Percentiles rank a stretch among this genome's conserved stretches.
Conservation (phyloP, 768 basidiomycete species). For the Chalciporus chontae region DNA sequence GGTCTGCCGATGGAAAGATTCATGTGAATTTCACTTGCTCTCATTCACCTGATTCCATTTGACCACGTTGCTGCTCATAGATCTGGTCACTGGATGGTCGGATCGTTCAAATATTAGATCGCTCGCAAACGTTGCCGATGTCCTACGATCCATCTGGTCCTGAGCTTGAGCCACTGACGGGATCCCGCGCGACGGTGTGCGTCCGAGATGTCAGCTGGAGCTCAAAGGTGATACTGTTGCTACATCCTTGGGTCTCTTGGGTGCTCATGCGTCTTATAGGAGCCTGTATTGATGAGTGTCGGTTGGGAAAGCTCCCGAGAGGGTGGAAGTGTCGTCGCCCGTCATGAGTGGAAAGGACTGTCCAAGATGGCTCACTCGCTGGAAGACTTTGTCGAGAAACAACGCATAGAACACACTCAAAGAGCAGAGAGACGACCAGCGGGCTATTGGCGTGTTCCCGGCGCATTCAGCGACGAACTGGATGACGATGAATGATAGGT, state of each 20-base stretch:
- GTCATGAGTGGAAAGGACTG: constrained; percentile 96
- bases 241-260: neutral
- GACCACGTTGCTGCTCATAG: constrained; percentile 35
- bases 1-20: constrained; percentile 79
- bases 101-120: constrained; percentile 80
- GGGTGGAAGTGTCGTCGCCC: constrained; percentile 75
- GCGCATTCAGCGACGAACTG: constrained; percentile 25
- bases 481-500: constrained; percentile 13
- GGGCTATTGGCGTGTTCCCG: constrained; percentile 21
- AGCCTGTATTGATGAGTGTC: constrained; percentile 89
- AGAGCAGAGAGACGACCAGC: constrained; percentile 7
- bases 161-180: constrained; percentile 37
- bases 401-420: constrained; percentile 33
- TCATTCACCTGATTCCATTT: constrained; percentile 1
- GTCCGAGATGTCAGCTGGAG: constrained; percentile 98
- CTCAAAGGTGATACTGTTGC: constrained; percentile 49
- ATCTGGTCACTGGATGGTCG: constrained; percentile 95
- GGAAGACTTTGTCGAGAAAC: constrained; percentile 74
- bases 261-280: constrained; percentile 36
- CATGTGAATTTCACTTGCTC: constrained; percentile 51
- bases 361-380: constrained; percentile 62
- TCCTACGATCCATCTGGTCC: constrained; percentile 67
- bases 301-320: constrained; percentile 69
- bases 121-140: constrained; percentile 68
- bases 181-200: constrained; percentile 42